Conservation (phyloP, 768 basidiomycete species). For the Calocybe cyanea region DNA sequence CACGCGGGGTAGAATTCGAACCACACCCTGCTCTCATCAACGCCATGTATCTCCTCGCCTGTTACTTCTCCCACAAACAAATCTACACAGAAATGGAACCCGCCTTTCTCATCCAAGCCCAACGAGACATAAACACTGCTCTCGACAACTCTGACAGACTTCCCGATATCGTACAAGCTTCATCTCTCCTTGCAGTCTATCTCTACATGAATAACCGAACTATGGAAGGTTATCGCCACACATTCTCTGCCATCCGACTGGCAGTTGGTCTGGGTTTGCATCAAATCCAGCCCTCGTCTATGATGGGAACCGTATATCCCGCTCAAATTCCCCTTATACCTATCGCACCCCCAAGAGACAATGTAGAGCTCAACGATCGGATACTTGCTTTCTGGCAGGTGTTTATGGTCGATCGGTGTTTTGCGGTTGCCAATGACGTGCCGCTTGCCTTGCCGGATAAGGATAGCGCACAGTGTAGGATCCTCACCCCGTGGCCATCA, state of each 20-base stretch:
- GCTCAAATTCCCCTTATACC: slow-evolving; percentile 22
- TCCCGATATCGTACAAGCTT: slow-evolving; percentile 56
- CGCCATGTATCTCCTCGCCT: slow-evolving; percentile 58
- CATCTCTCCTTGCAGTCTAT: slow-evolving; percentile 56
- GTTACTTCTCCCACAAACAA: slow-evolving; percentile 46
- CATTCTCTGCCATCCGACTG: slow-evolving; percentile 56
- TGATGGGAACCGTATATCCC: slow-evolving; percentile 9
- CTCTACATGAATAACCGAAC: slow-evolving; percentile 53
- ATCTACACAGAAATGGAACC: slow-evolving; percentile 39
- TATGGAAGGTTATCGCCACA: slow-evolving; percentile 59
- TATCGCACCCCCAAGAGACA: slow-evolving; percentile 32
- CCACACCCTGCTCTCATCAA: slow-evolving; percentile 59
- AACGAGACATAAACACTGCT: slow-evolving; percentile 48
- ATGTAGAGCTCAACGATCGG: slow-evolving; percentile 41
- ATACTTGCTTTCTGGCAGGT: slow-evolving; percentile 60
- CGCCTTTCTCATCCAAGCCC: slow-evolving; percentile 44
- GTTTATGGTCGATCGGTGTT: slow-evolving; percentile 58
- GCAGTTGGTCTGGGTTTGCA: slow-evolving; percentile 59
- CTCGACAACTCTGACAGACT: slow-evolving; percentile 53
- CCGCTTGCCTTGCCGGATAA: slow-evolving; percentile 51
- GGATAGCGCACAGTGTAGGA: slow-evolving; percentile 40
- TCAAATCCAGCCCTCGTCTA: slow-evolving; percentile 36
- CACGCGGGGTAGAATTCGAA: slow-evolving; percentile 19
- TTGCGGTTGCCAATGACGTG: slow-evolving; percentile 53
- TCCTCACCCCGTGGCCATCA: slow-evolving; percentile 52